Percentiles rank a stretch among this genome's conserved stretches.
These are phyloP conservation scores for Apium graveolens DNA, from an alignment of 129 eudicot genomes.

Conservation along the genomic window DNA sequence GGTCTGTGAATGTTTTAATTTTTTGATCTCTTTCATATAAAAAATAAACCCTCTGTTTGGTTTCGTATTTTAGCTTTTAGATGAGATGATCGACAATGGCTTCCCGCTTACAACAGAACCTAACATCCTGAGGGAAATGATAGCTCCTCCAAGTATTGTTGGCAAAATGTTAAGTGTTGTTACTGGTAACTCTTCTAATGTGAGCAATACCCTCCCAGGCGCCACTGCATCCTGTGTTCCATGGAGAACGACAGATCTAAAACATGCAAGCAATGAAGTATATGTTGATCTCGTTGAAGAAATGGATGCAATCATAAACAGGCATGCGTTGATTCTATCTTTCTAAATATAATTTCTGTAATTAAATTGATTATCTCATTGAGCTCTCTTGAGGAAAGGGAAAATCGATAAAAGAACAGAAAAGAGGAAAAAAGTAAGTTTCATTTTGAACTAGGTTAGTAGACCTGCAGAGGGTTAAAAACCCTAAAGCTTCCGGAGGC, in stretches of 20 bases:
- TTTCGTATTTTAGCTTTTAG: slow-evolving; percentile 63
- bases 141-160: slow-evolving; percentile 90
- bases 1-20: not conserved
- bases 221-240: slow-evolving; percentile 89
- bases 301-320: slow-evolving; percentile 82
- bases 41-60: not conserved
- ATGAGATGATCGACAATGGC: slow-evolving; percentile 99
- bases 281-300: slow-evolving; percentile 87
- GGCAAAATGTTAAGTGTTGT: slow-evolving; percentile 95
- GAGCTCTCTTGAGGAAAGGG: not conserved
- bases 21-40: not conserved
- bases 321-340: slow-evolving; percentile 26
- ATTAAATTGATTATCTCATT: not conserved
- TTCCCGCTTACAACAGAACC: slow-evolving; percentile 94
- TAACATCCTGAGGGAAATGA: slow-evolving; percentile 87
- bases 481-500: not conserved
- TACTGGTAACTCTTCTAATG: slow-evolving; percentile 84
- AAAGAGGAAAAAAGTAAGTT: not conserved
- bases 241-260: slow-evolving; percentile 81
- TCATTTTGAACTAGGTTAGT: not conserved
- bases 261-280: slow-evolving; percentile 78
- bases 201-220: slow-evolving; percentile 89
- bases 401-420: not conserved
- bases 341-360: not conserved
- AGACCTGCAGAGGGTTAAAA: not conserved